Percentiles rank a stretch among this genome's conserved stretches.
Evolutionary conservation across 106 monocot genomes (phyloP).

Genomic region (Acorus calamus): DNA sequence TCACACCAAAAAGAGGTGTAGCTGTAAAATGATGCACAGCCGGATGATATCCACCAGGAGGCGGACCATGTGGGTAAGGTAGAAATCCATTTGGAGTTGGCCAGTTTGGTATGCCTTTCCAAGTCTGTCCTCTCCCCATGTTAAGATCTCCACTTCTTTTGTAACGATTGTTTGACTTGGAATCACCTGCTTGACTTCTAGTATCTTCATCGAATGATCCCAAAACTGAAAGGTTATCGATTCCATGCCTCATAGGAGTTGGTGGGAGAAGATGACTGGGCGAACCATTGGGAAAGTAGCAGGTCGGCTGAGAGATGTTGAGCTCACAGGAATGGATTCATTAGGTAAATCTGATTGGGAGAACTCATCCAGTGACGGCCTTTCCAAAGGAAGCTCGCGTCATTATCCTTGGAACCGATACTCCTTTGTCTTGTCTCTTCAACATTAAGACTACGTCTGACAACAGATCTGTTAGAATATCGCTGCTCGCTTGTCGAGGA

Average conservation of each 20-base stretch:
- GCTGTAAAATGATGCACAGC: constrained; percentile 44
- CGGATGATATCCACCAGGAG: constrained; percentile 50
- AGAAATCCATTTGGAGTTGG: constrained; percentile 75
- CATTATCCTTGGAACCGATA: constrained; percentile 22
- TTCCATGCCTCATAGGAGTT: constrained; percentile 25
- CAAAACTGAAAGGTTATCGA: constrained; percentile 28
- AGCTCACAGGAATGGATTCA: constrained; percentile 18
- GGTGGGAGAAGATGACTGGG: constrained; percentile 25
- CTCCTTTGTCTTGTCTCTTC: constrained; percentile 21
- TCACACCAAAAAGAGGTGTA: constrained; percentile 60
- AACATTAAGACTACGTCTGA: constrained; percentile 15
- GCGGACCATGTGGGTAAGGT: constrained; percentile 62
- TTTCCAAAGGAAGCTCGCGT: constrained; percentile 12
- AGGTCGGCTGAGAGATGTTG: constrained; percentile 25
- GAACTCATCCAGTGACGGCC: constrained; percentile 10
- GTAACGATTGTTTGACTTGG: constrained; percentile 31
- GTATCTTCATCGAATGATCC: constrained; percentile 49
- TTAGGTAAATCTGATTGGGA: constrained; percentile 15
- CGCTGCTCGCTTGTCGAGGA: constrained; percentile 18
- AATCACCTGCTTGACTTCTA: constrained; percentile 33
- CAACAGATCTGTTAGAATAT: constrained; percentile 15
- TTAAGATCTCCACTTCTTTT: constrained; percentile 23
- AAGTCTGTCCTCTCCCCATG: constrained; percentile 40
- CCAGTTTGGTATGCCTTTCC: constrained; percentile 57
- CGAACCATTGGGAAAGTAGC: constrained; percentile 23